Percentiles rank a stretch among this genome's conserved stretches.
Evolutionary conservation across 768 basidiomycete species (phyloP).

Genomic region (Asterophora lycoperdoides): DNA sequence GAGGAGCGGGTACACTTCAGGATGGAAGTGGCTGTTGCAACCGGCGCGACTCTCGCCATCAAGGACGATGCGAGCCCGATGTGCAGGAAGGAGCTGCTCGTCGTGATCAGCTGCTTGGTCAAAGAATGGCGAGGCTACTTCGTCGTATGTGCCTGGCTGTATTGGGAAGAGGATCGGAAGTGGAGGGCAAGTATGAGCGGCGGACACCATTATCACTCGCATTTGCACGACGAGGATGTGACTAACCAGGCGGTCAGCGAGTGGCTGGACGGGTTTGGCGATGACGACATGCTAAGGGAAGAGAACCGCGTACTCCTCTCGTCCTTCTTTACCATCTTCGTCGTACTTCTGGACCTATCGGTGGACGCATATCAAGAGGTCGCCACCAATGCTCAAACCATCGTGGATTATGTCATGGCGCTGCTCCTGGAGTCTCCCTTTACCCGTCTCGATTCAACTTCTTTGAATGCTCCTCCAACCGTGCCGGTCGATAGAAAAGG

Average conservation of each 20-base stretch:
- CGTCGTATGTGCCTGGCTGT: slow-evolving; percentile 93
- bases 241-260: slow-evolving; percentile 68
- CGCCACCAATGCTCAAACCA: slow-evolving; percentile 83
- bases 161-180: slow-evolving; percentile 86
- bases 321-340: slow-evolving; percentile 93
- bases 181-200: slow-evolving; percentile 42
- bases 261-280: slow-evolving; percentile 71
- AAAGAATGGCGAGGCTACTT: slow-evolving; percentile 97
- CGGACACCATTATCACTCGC: slow-evolving; percentile 25
- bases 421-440: slow-evolving; percentile 89
- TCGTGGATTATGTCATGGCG: slow-evolving; percentile 90
- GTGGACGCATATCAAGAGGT: slow-evolving; percentile 94
- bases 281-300: slow-evolving; percentile 61
- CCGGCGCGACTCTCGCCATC: slow-evolving; percentile 81
- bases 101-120: slow-evolving; percentile 88
- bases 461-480: slow-evolving; percentile 51
- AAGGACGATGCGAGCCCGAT: slow-evolving; percentile 95
- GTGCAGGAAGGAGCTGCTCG: slow-evolving; percentile 90
- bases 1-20: slow-evolving; percentile 78
- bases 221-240: slow-evolving; percentile 61
- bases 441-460: slow-evolving; percentile 62
- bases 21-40: slow-evolving; percentile 90
- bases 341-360: slow-evolving; percentile 82
- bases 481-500: slow-evolving; percentile 34
- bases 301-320: slow-evolving; percentile 82